Conservation (phyloP, 2,329 filamentous ascomycete species). For the Colletotrichum nymphaeae region DNA sequence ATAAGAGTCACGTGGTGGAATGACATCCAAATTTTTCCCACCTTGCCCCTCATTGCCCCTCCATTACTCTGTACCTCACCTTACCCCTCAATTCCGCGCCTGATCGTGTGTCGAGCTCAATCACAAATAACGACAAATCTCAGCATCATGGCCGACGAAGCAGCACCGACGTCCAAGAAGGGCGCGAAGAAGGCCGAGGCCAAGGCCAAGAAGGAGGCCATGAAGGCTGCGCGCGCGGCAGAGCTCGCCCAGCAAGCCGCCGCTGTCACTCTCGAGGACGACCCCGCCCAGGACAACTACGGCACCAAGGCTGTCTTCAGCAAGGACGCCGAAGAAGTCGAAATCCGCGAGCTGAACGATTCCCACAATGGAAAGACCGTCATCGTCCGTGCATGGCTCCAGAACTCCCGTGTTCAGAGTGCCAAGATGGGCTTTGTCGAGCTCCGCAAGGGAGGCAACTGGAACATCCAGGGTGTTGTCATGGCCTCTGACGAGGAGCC, state of each 20-base stretch:
- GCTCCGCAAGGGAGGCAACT: slow-evolving; percentile 78
- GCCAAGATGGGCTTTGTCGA: slow-evolving; percentile 94
- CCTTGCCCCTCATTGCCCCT: neutral
- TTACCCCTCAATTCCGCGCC: neutral
- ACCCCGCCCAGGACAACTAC: slow-evolving; percentile 23
- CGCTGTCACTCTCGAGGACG: slow-evolving; percentile 2
- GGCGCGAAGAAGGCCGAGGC: slow-evolving; percentile 87
- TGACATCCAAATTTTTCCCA: neutral
- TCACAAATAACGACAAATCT: neutral
- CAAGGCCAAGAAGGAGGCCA: slow-evolving; percentile 88
- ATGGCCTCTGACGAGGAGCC: slow-evolving; percentile 72
- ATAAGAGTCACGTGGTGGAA: neutral
- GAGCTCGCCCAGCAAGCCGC: slow-evolving; percentile 56
- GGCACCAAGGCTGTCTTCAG: slow-evolving; percentile 70
- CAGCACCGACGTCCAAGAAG: slow-evolving; percentile 71
- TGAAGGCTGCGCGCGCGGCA: slow-evolving; percentile 61
- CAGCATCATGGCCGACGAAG: neutral
- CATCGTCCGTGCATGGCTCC: slow-evolving; percentile 82
- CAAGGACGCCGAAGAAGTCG: slow-evolving; percentile 63
- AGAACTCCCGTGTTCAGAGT: slow-evolving; percentile 88
- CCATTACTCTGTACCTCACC: neutral
- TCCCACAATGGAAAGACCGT: slow-evolving; percentile 76
- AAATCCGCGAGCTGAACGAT: slow-evolving; percentile 73
- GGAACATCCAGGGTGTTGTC: slow-evolving; percentile 87
- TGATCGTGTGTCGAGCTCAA: neutral